phyloP scores from a whole-genome alignment of 306 rosid species.

The Castanea crenata region DNA sequence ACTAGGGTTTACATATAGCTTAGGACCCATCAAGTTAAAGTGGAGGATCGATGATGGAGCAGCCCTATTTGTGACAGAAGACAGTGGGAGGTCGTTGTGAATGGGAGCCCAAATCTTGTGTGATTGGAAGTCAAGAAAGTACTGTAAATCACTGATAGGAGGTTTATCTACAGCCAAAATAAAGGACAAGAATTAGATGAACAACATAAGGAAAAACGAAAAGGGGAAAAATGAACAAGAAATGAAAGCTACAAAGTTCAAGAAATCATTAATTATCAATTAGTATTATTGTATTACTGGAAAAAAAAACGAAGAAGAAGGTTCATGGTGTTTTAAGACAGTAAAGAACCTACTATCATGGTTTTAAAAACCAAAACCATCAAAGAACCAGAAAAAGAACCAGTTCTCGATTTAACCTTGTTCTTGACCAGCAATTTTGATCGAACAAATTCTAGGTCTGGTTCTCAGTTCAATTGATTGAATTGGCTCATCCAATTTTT shows the following conservation, averaged over 20 bases:
- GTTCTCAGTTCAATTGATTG: too few species aligned
- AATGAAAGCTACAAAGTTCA: not conserved
- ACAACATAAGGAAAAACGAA: not conserved
- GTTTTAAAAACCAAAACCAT: too few species aligned
- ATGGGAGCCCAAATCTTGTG: conserved; percentile 87
- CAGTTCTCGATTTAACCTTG: rapidly evolving
- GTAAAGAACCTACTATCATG: too few species aligned
- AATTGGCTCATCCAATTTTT: too few species aligned
- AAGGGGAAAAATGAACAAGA: not conserved
- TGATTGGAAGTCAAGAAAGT: conserved; percentile 85
- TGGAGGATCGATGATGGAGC: conserved; percentile 47
- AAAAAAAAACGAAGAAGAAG: too few species aligned
- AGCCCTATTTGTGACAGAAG: conserved; percentile 56
- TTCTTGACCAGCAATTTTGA: too few species aligned
- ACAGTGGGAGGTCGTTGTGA: conserved; percentile 74
- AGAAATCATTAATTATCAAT: not conserved
- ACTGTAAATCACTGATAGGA: conserved; percentile 64
- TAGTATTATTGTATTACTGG: too few species aligned
- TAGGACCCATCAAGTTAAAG: conserved; percentile 82
- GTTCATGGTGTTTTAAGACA: too few species aligned
- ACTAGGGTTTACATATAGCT: conserved; percentile 56
- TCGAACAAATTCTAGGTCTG: too few species aligned
- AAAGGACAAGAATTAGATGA: not conserved
- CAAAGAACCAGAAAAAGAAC: too few species aligned
- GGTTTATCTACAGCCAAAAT: conserved; percentile 68